Evolutionary conservation across 1,284 basidiomycete species (phyloP).

Genomic region (Ustilago cynodontis): DNA sequence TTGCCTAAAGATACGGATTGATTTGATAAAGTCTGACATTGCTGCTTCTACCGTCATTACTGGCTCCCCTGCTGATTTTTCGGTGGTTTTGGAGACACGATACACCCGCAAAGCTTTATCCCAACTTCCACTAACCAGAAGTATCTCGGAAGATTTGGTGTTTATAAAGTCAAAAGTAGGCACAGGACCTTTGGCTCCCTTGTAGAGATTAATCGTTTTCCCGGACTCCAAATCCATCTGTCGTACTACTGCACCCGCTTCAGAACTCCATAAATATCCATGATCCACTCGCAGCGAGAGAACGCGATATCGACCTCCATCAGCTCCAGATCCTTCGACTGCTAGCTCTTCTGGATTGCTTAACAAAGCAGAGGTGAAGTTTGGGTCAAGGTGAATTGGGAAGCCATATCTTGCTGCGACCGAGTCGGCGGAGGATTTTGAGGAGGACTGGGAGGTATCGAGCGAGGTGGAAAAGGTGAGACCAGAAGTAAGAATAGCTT

Average conservation of each 20-base stretch:
- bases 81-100: neutral
- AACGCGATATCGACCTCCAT: constrained; percentile 34
- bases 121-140: constrained; percentile 48
- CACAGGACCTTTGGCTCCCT: constrained; percentile 41
- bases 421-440: neutral
- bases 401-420: constrained; percentile 22
- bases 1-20: constrained; percentile 22
- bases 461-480: constrained; percentile 4
- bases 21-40: constrained; percentile 53
- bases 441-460: no score
- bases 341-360: constrained; percentile 15
- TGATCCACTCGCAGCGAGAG: constrained; percentile 12
- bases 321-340: constrained; percentile 34
- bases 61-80: neutral
- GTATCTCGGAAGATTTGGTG: neutral
- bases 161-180: constrained; percentile 11
- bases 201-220: constrained; percentile 22
- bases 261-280: constrained; percentile 28
- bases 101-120: constrained; percentile 40
- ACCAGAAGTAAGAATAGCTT: constrained; percentile 35
- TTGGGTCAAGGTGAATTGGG: constrained; percentile 43
- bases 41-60: constrained; percentile 17
- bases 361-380: constrained; percentile 10
- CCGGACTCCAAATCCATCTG: constrained; percentile 35
- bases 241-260: constrained; percentile 33